A percentile compares a stretch with the other conserved stretches of the same genome.
phyloP scores from a whole-genome alignment of 1,139 yeast species.

The Geotrichum histeridarum region DNA sequence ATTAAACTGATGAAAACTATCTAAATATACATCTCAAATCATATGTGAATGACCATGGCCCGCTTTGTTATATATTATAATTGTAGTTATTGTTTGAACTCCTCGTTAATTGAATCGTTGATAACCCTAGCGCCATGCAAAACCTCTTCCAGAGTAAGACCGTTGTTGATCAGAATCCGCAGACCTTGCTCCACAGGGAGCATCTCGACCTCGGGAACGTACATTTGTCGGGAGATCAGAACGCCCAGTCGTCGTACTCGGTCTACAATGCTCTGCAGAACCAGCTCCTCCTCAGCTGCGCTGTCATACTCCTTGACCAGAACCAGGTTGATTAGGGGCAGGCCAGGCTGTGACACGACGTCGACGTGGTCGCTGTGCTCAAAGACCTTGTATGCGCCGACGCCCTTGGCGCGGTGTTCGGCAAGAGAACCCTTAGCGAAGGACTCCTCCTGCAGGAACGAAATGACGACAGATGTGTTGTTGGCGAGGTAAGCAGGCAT shows the following conservation, averaged over 20 bases:
- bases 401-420: slow-evolving; percentile 39
- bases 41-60: too few relatives aligned
- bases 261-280: slow-evolving; percentile 59
- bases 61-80: not conserved
- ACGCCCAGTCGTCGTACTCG: slow-evolving; percentile 47
- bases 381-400: slow-evolving; percentile 40
- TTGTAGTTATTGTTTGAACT: not conserved
- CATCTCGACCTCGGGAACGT: slow-evolving; percentile 67
- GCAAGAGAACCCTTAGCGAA: slow-evolving; percentile 35
- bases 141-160: slow-evolving; percentile 49
- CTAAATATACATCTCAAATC: too few relatives aligned
- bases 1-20: too few relatives aligned
- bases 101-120: slow-evolving; percentile 13
- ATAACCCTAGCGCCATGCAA: slow-evolving; percentile 14
- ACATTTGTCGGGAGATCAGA: slow-evolving; percentile 64
- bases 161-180: slow-evolving; percentile 55
- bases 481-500: slow-evolving; percentile 88
- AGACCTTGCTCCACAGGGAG: slow-evolving; percentile 69
- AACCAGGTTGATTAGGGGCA: slow-evolving; percentile 62
- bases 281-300: slow-evolving; percentile 29
- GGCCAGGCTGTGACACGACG: slow-evolving; percentile 53
- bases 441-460: slow-evolving; percentile 23
- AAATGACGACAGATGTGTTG: slow-evolving; percentile 59
- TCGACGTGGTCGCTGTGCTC: slow-evolving; percentile 41
- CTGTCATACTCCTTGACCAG: slow-evolving; percentile 40